Conservation (phyloP, 257 asterid genomes). For the Petunia secreta region DNA sequence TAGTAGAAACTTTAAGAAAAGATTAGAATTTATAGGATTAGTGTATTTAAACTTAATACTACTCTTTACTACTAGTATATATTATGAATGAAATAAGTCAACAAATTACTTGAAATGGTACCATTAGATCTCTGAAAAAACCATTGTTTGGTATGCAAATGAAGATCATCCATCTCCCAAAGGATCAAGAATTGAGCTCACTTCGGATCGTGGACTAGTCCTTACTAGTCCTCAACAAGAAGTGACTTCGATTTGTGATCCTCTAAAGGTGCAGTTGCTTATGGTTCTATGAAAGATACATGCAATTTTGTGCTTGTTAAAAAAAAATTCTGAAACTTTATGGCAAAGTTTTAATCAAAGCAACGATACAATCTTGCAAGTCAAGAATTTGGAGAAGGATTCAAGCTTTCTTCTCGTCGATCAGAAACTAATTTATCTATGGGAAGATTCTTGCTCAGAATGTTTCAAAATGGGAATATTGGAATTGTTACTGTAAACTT, state of each 20-base stretch:
- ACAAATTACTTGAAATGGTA: slow-evolving; percentile 29
- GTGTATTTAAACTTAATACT: too few species aligned
- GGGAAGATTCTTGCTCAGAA: too few species aligned
- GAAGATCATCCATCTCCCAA: slow-evolving; percentile 25
- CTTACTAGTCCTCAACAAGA: slow-evolving; percentile 20
- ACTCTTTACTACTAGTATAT: too few species aligned
- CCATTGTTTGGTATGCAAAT: slow-evolving; percentile 44
- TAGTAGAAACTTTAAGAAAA: too few species aligned
- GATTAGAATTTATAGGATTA: too few species aligned
- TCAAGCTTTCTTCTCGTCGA: too few species aligned
- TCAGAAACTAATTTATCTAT: too few species aligned
- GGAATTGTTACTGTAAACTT: slow-evolving; percentile 31
- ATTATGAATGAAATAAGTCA: too few species aligned
- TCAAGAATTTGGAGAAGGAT: slow-evolving; percentile 24
- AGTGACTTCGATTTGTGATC: slow-evolving; percentile 23
- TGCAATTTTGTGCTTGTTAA: slow-evolving; percentile 43
- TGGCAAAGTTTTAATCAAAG: slow-evolving; percentile 41
- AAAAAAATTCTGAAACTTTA: slow-evolving; percentile 1
- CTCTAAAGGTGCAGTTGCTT: slow-evolving; percentile 6
- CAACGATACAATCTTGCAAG: slow-evolving; percentile 43
- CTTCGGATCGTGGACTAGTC: slow-evolving; percentile 32
- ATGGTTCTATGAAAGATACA: neutral
- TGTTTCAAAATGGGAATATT: slow-evolving; percentile 19
- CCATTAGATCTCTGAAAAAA: slow-evolving; percentile 41
- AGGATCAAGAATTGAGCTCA: slow-evolving; percentile 41